These are phyloP conservation scores for Phlegmacium glaucopus DNA, from an alignment of 768 basidiomycete species.

Conservation along the genomic window DNA sequence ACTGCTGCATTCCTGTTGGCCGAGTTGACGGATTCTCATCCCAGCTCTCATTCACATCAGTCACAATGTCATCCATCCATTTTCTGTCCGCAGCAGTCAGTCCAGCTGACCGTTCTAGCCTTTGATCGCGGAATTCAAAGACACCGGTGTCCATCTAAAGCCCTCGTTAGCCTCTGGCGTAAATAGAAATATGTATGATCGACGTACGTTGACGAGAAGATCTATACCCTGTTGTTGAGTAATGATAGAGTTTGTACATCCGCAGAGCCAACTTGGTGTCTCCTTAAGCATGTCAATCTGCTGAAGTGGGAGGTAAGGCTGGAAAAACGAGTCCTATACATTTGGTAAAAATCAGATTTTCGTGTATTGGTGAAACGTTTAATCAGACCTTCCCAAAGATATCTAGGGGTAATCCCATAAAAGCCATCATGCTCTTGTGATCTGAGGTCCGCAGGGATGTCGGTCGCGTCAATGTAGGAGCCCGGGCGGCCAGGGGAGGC, in stretches of 20 bases:
- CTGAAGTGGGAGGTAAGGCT: conserved; percentile 94
- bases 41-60: conserved; percentile 83
- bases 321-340: conserved; percentile 88
- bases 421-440: conserved; percentile 85
- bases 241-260: conserved; percentile 95
- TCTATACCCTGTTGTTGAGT: conserved; percentile 93
- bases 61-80: conserved; percentile 96
- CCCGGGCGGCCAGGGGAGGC: conserved; percentile 69
- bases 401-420: conserved; percentile 90
- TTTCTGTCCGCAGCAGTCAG: conserved; percentile 92
- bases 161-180: neutral
- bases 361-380: neutral
- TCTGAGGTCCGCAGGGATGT: conserved; percentile 87
- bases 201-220: conserved; percentile 77
- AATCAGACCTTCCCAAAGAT: conserved; percentile 78
- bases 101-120: conserved; percentile 70
- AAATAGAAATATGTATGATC: neutral
- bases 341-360: neutral
- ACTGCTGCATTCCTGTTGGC: conserved; percentile 59
- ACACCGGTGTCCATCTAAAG: conserved; percentile 77
- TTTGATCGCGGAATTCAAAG: conserved; percentile 85
- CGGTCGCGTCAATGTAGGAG: conserved; percentile 56
- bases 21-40: conserved; percentile 57
- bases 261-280: conserved; percentile 83
- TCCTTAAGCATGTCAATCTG: conserved; percentile 86